Base-by-base conservation (phyloP, 176 grass and related monocot species). In the Aechmea fasciata region DNA sequence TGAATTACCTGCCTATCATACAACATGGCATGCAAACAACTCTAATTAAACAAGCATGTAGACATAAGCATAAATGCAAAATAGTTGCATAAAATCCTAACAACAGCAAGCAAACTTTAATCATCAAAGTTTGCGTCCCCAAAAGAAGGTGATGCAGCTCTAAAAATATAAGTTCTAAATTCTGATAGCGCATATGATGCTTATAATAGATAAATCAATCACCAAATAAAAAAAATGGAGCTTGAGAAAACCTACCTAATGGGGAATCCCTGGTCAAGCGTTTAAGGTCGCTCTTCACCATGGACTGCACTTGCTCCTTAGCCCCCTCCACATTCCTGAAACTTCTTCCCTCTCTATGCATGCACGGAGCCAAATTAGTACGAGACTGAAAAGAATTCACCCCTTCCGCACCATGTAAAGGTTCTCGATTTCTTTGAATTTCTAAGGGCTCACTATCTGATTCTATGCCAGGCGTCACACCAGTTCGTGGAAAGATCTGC, bases 261-360 rank as follows among this genome's bases (percentile, higher is more conserved):
- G 66, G 66, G 75, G 76, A 70, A 25, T 63, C 76, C 13, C 66
- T 76, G 72, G 50, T 81, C 51, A 79, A 14, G 65, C 76, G 67
- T 61, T 75, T 89, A 62, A 89, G 66, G 26, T 89, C 80, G 68
- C 41, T 74, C 53, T 82, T 91, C 20, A 75, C 84, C 61, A 92
- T 71, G 65, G 72, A 72, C 18, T 74, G 67, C n/a, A 92, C 85
- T 78, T 85, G 47, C 13, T 80, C 81, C 73, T 85, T 88, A 13
- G 82, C 78, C 77, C 77, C 77, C 69, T 92, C 74, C 55, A 71
- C 73, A 72, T 75, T 69, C 69, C 74, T 77, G 71, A 80, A 82
- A 73, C 72, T 81, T 55, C 72, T 81, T 53, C 86, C 81, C 19
- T 79, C 86, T 48, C 69, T 57, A 24, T 75, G 55, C 14, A 76